phyloP scores from a whole-genome alignment of 352 stramenopile species.

The Blastocystis sp. region DNA sequence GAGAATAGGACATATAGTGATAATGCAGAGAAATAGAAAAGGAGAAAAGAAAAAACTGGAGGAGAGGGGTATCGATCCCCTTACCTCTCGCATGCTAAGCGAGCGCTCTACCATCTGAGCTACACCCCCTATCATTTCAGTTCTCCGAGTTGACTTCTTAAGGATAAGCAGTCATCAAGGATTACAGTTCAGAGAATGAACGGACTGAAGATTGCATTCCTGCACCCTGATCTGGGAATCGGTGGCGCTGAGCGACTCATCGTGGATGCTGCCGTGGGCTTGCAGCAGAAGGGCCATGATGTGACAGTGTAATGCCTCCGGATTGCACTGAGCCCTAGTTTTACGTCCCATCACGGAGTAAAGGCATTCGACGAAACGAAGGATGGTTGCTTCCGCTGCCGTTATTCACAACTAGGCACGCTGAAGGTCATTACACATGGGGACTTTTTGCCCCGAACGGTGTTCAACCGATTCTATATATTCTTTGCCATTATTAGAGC shows the following conservation, averaged over 20 bases:
- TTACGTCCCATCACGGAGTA: conserved; percentile 90
- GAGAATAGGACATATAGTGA: neutral
- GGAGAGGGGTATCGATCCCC: conserved; percentile 68
- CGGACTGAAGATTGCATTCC: conserved; percentile 73
- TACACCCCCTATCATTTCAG: conserved; percentile 19
- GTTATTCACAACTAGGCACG: conserved; percentile 70
- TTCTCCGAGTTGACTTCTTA: neutral
- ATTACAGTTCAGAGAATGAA: conserved; percentile 3
- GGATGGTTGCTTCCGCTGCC: conserved; percentile 74
- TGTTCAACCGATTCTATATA: conserved; percentile 83
- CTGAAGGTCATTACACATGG: conserved; percentile 81
- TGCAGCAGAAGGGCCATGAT: conserved; percentile 79
- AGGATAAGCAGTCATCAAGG: neutral
- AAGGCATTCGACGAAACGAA: conserved; percentile 87
- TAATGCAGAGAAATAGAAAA: neutral
- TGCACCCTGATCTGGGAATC: conserved; percentile 96
- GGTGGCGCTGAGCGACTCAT: conserved; percentile 90
- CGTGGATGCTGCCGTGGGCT: conserved; percentile 83
- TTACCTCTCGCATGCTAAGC: conserved; percentile 70
- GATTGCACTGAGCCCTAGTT: conserved; percentile 75
- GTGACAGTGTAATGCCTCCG: conserved; percentile 68
- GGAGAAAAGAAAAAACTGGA: conserved; percentile 63
- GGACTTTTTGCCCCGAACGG: conserved; percentile 86
- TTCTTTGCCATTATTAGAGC: conserved; percentile 88
- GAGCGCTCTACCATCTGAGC: conserved; percentile 69